These are phyloP conservation scores for Rhizophagus clarus DNA, from an alignment of 192 early-diverging fungal genomes.

Conservation along the genomic window DNA sequence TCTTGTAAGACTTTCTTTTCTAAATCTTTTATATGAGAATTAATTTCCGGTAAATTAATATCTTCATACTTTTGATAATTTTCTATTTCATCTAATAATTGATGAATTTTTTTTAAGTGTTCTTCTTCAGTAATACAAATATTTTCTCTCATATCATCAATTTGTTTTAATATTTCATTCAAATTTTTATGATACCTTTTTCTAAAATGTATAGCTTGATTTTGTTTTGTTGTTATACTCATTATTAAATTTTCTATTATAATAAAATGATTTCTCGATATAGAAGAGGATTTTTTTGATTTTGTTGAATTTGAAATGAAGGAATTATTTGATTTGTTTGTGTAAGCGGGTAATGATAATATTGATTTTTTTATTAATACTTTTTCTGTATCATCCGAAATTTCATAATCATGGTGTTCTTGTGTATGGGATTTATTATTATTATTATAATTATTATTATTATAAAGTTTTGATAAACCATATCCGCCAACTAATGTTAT, in stretches of 20 bases:
- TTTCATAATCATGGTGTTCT: not conserved
- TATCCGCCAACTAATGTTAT: not conserved
- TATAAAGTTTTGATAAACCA: not conserved
- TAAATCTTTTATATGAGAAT: not conserved
- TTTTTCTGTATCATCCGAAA: not conserved
- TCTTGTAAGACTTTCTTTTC: not conserved
- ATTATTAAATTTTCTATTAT: not conserved
- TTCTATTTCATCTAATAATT: not conserved
- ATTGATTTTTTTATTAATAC: not conserved
- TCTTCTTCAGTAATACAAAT: not conserved
- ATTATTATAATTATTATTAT: not conserved
- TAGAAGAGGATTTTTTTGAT: not conserved
- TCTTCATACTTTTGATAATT: not conserved
- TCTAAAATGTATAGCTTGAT: not conserved
- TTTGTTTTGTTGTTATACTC: not conserved
- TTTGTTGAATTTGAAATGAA: not conserved
- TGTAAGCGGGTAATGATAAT: not conserved
- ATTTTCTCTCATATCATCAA: not conserved
- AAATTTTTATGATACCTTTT: not conserved
- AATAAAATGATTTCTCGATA: not conserved
- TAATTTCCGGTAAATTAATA: not conserved
- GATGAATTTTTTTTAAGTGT: not conserved
- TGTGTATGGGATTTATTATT: not conserved
- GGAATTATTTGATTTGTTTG: not conserved
- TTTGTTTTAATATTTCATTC: not conserved